phyloP scores from a whole-genome alignment of 768 basidiomycete species.

The Boletus eberwhitei region DNA sequence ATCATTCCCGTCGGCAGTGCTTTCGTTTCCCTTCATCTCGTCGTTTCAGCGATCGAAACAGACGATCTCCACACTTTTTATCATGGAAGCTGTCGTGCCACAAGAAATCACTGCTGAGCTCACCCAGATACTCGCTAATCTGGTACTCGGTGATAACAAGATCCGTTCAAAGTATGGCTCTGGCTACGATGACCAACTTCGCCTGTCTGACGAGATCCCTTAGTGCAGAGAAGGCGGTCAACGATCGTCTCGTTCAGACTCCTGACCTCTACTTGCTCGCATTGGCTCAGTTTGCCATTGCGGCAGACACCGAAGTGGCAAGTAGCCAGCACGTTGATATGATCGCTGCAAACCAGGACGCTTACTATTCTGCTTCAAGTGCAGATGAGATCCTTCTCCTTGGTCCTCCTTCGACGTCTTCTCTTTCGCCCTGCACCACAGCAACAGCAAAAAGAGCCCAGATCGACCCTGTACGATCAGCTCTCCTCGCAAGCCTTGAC shows the following conservation, averaged over 20 bases:
- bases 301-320: conserved; percentile 77
- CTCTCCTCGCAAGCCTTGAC: conserved; percentile 62
- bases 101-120: conserved; percentile 72
- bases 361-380: conserved; percentile 13
- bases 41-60: neutral
- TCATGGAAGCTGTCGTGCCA: conserved; percentile 38
- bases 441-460: conserved; percentile 33
- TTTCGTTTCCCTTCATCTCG: neutral
- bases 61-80: neutral
- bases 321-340: conserved; percentile 28
- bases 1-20: neutral
- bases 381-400: conserved; percentile 83
- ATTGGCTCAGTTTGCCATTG: conserved; percentile 72
- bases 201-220: conserved; percentile 8
- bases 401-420: conserved; percentile 75
- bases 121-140: conserved; percentile 81
- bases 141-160: conserved; percentile 80
- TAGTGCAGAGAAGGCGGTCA: conserved; percentile 78
- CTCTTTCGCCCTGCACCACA: conserved; percentile 60
- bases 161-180: conserved; percentile 61
- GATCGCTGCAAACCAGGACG: neutral
- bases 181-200: neutral
- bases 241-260: conserved; percentile 71
- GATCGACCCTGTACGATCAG: conserved; percentile 74
- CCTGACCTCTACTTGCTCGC: conserved; percentile 80